Base-by-base conservation (phyloP, 1,284 basidiomycete genomes). In the Moesziomyces parantarcticus region DNA sequence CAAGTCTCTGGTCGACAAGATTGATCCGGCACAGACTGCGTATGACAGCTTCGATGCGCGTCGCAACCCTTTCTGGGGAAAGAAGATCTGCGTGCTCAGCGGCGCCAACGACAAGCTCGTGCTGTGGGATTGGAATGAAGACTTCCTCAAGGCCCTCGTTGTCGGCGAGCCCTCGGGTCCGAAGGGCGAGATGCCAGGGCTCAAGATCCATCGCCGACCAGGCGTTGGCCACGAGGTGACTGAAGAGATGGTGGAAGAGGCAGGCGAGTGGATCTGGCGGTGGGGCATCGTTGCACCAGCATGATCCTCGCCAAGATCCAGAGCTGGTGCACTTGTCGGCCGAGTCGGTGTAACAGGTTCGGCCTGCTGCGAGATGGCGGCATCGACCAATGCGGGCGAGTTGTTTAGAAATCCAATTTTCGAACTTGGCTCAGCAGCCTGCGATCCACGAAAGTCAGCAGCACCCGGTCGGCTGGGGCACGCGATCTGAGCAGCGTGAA, bases 71-170 rank as follows among this genome's bases (percentile, higher is more conserved):
- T 78, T 79, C 55, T 82, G 75, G 68, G 79, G 78, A 25, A 83
- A 83, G 59, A 75, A 78, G 60, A 80, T 83, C 36, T 79, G 76
- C 59, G 74, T 78, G 26, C 76, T 76, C 51, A 62, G 59, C 22
- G 82, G 82, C 22, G 70, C 65, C 22, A 65, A 75, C 29, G 82
- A 83, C 57, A 77, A 75, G 48, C 50, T 83, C 16, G 82, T 83
- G 21, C 69, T 66, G 7, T 76, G 70, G 69, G 64, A 68, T 40
- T 83, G 76, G 67, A 76, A 80, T 32, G 63, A 81, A 22, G 75
- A 74, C 39, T 83, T 83, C 40, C 45, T 80, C 20, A 56, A 67
- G 18, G 49, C 49, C 6, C 46, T 83, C 11, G 73, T 80, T 3
- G 67, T 82, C 7, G 80, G 69, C 2, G 73, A 78, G 36, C 57